Evolutionary conservation across 352 stramenopile genomes (phyloP), one percentile per base, ranked within the genome.

Genomic region (Globisporangium echinulatum): DNA sequence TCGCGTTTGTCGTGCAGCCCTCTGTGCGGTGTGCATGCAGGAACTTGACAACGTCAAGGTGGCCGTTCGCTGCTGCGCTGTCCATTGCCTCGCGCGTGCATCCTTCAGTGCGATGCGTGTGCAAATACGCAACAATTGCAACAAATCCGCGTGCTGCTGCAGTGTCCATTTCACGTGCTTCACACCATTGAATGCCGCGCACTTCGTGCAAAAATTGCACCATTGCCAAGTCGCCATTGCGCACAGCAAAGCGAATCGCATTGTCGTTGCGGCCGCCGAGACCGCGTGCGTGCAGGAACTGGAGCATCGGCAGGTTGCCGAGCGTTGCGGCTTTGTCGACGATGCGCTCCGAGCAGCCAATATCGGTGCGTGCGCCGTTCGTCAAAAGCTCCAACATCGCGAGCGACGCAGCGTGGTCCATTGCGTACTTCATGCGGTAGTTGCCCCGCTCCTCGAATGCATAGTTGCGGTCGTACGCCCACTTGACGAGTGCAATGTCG

Each of bases 341-440:
- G 7, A 19, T 19, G 17, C 48, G 48, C 48, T 9, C 19, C 25
- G 49, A 39, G 25, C 25, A 54, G 25, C 9, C 7, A 7, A 54
- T 11, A 5, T 43, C 49, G 7, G 42, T 46, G 25, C 25, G 25
- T 33, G 7, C 9, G 25, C 49, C 49, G 11, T 15, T 54, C 25
- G 40, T 10, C 25, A 54, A 17, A 10, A 54, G 7, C 49, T 54
- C 49, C 10, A 54, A 33, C 49, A 54, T 54, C 33, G 37, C 49
- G 49, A 54, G 49, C 49, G 49, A 54, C 36, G 49, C 49, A 19
- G 49, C 49, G 25, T 54, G 49, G 49, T 54, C 49, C 49, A 54
- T 54, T 5, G 13, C 25, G 25, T 42, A n/a, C 49, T 54, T 54
- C 25, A 37, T 42, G 49, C 49, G 25, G 17, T 15, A 54, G 49